A percentile compares a stretch with the other conserved stretches of the same genome.
Evolutionary conservation across 345 rosid genomes (phyloP).

Genomic region (Combretum micranthum): DNA sequence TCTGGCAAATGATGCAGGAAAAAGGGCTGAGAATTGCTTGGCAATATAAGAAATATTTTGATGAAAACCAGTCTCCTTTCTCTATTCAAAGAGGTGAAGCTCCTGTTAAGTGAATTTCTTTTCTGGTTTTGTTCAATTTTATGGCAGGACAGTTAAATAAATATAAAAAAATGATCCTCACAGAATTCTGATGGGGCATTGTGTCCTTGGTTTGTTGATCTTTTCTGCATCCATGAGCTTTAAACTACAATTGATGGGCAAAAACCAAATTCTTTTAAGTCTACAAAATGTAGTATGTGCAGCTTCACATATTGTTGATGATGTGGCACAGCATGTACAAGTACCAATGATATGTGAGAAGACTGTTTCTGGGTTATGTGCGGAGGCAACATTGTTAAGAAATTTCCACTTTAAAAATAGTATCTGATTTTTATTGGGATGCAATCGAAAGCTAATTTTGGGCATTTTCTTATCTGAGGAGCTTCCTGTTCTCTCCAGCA

Average conservation of each 20-base stretch:
- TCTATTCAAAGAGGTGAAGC: constrained; percentile 30
- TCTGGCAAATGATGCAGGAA: constrained; percentile 32
- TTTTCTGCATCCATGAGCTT: neutral
- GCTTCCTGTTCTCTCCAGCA: constrained; percentile 20
- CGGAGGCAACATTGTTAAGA: neutral
- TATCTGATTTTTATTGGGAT: neutral
- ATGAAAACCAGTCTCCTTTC: constrained; percentile 44
- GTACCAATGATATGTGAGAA: neutral
- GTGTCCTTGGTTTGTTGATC: neutral
- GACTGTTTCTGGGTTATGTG: too few species aligned
- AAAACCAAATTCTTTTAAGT: neutral
- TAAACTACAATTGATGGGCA: neutral
- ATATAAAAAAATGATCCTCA: too few species aligned
- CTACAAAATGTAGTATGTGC: neutral
- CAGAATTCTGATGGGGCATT: neutral
- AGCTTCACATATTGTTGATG: neutral
- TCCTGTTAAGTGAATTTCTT: neutral
- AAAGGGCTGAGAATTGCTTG: constrained; percentile 82
- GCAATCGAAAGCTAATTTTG: neutral
- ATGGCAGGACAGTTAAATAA: too few species aligned
- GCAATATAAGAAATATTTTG: constrained; percentile 84
- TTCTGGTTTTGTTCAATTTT: neutral
- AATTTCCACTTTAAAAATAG: neutral
- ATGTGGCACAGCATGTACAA: neutral
- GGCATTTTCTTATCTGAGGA: neutral